phyloP scores from a whole-genome alignment of 495 filamentous ascomycete species.

The Hypomontagnella monticulosa region DNA sequence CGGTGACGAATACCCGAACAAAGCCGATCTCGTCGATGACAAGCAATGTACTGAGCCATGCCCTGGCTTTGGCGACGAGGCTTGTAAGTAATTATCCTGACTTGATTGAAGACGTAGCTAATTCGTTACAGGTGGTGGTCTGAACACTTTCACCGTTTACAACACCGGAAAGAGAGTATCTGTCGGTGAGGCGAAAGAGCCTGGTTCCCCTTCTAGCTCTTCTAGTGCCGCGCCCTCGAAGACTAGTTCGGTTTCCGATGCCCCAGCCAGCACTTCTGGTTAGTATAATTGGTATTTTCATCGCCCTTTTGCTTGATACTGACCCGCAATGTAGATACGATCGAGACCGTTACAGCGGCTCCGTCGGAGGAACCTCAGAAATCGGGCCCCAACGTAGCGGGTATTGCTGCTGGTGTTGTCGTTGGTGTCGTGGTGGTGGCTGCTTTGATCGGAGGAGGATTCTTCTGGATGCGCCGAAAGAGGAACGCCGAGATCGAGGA shows the following conservation, averaged over 20 bases:
- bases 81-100: conserved; percentile 62
- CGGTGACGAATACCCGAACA: conserved; percentile 66
- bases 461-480: conserved; percentile 80
- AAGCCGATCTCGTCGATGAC: conserved; percentile 56
- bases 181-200: conserved; percentile 37
- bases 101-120: conserved; percentile 33
- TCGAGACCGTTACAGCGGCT: conserved; percentile 42
- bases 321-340: conserved; percentile 14
- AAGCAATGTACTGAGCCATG: conserved; percentile 65
- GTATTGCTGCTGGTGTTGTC: conserved; percentile 89
- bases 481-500: conserved; percentile 78
- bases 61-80: conserved; percentile 60
- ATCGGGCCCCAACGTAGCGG: conserved; percentile 58
- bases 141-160: conserved; percentile 56
- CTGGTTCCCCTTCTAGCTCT: conserved; percentile 38
- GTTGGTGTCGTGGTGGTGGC: conserved; percentile 79
- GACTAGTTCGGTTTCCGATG: conserved; percentile 14
- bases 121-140: conserved; percentile 63
- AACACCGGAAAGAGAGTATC: conserved; percentile 58
- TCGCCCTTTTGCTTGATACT: not conserved
- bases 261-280: conserved; percentile 34
- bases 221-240: conserved; percentile 25
- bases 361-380: conserved; percentile 60
- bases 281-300: conserved; percentile 13
- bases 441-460: conserved; percentile 71